Conservation (phyloP, 257 asterid genomes). For the Perilla frutescens region DNA sequence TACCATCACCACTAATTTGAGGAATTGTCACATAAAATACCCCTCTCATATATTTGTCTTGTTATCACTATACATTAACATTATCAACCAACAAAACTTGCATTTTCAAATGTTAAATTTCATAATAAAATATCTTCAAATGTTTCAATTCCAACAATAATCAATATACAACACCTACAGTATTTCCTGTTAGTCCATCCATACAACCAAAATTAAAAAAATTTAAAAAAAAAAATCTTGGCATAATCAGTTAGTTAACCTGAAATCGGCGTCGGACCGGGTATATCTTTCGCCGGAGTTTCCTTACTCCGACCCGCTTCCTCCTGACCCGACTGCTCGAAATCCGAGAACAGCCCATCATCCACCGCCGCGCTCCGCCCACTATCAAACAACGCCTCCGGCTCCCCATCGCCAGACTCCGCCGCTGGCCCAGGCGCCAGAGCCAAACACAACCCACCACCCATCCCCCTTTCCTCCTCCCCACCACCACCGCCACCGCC, state of each 20-base stretch:
- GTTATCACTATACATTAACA: neutral
- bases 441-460: slow-evolving; percentile 54
- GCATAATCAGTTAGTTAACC: slow-evolving; percentile 39
- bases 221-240: neutral
- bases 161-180: too few species aligned
- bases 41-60: neutral
- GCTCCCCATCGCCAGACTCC: slow-evolving; percentile 44
- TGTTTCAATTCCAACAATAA: slow-evolving; percentile 2
- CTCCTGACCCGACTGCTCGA: slow-evolving; percentile 69
- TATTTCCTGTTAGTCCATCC: neutral
- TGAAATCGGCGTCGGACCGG: slow-evolving; percentile 68
- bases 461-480: slow-evolving; percentile 39
- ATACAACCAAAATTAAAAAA: slow-evolving; percentile 11
- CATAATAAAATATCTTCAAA: neutral
- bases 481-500: slow-evolving; percentile 38
- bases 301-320: slow-evolving; percentile 50
- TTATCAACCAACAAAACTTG: neutral
- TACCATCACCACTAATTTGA: neutral
- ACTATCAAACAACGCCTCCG: slow-evolving; percentile 76
- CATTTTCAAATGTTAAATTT: neutral
- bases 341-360: slow-evolving; percentile 84
- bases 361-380: slow-evolving; percentile 77
- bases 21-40: neutral
- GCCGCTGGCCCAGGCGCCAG: slow-evolving; percentile 47
- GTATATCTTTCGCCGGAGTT: slow-evolving; percentile 43